Evolutionary conservation across 192 early-diverging fungal species (phyloP).

Genomic region (Piromyces sp.): DNA sequence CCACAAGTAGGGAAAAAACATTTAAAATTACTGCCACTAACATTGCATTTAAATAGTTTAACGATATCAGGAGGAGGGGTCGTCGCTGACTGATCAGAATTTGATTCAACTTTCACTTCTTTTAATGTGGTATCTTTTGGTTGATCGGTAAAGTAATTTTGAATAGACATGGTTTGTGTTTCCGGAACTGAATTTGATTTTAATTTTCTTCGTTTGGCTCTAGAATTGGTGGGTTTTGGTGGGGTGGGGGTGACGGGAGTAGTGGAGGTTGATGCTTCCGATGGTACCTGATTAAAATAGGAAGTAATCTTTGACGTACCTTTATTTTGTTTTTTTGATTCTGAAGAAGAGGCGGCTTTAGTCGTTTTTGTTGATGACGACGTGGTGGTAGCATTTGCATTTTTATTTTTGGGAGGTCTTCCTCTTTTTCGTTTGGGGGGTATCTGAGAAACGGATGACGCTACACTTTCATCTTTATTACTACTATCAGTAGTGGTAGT

Average conservation of each 20-base stretch:
- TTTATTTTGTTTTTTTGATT: neutral
- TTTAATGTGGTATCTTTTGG: too few species aligned
- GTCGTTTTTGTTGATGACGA: neutral
- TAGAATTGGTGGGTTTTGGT: too few species aligned
- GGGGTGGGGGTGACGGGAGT: too few species aligned
- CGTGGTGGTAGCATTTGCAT: neutral
- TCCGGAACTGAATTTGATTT: too few species aligned
- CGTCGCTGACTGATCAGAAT: too few species aligned
- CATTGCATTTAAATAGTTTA: neutral
- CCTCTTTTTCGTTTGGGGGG: neutral
- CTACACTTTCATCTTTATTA: neutral
- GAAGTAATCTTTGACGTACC: neutral
- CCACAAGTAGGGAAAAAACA: neutral
- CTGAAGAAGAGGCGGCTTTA: neutral
- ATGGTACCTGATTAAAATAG: neutral
- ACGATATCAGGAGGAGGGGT: too few species aligned
- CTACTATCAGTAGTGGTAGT: neutral
- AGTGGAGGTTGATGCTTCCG: too few species aligned
- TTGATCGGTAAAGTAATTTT: too few species aligned
- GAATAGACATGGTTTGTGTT: too few species aligned
- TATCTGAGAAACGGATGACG: neutral
- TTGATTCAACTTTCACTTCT: too few species aligned
- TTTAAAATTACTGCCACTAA: neutral
- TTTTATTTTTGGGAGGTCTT: neutral
- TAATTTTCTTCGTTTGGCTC: too few species aligned